Base-by-base conservation (phyloP, 306 rosid genomes). In the Vigna nakashimae region DNA sequence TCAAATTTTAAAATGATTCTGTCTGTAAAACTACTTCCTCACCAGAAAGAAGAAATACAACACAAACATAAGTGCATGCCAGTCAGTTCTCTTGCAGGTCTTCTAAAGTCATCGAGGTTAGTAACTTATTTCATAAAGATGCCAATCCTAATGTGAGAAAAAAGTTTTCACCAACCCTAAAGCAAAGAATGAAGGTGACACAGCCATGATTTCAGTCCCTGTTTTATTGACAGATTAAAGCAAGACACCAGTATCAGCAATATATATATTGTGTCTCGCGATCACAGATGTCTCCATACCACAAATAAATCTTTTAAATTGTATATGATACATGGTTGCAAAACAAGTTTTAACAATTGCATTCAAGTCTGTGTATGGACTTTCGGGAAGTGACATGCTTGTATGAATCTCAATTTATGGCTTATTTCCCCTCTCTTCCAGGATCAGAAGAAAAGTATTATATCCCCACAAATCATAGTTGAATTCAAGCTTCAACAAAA, bases 201-300 rank as follows among this genome's bases (percentile, higher is more conserved):
- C 26, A 8, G 59, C 9, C 17, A 64, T 48, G 53, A 79, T 50
- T 32, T 69, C 16, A 67, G 18, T 45, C 63, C 50, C 65, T 22
- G 18, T 2, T 63, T 59, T n/a, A 45, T 74, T 30, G 38, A 50
- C 4, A 3, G 16, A 59, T 24, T 50, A 24, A 22, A 51, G 17
- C 38, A 79, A 34, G 65, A 51, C 49, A 71, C 73, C 10, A 20
- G 73, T 71, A 62, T 57, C 76, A 46, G 53, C 50, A 57, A 46
- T 11, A 57, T 69, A 53, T 38, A 40, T 17, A 20, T 20, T 57
- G 45, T 59, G 22, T 48, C 38, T 52, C 22, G 36, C 46, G 18
- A 28, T 28, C 18, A 20, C 10, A 6, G 71, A 17, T 52, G 43
- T 59, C 45, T 48, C 15, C 57, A 45, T 45, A 46, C 42, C 42